Percentiles rank a stretch among this genome's conserved stretches.
Conservation (phyloP, 768 basidiomycete species). For the Pulveroboletus sp. region DNA sequence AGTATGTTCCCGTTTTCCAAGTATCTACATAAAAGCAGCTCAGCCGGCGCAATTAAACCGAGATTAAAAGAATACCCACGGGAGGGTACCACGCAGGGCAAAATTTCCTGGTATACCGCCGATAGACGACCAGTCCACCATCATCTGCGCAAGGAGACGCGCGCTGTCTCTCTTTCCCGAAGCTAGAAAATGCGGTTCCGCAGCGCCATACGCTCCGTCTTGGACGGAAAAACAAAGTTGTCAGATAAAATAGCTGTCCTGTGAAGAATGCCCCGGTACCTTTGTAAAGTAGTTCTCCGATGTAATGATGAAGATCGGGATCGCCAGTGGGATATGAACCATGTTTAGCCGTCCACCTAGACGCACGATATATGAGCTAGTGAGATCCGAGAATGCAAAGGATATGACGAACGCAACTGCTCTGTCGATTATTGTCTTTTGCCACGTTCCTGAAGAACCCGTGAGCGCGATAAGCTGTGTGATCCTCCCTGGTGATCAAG, state of each 20-base stretch:
- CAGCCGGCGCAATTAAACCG: neutral
- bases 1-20: slow-evolving; percentile 86
- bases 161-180: slow-evolving; percentile 90
- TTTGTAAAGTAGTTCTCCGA: slow-evolving; percentile 86
- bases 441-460: slow-evolving; percentile 78
- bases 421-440: slow-evolving; percentile 86
- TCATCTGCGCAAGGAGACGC: slow-evolving; percentile 80
- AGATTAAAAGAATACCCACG: slow-evolving; percentile 46
- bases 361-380: slow-evolving; percentile 18
- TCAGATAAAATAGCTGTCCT: slow-evolving; percentile 1
- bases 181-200: slow-evolving; percentile 81
- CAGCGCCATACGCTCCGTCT: slow-evolving; percentile 76
- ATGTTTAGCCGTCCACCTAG: slow-evolving; percentile 83
- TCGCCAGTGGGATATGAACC: slow-evolving; percentile 86
- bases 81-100: slow-evolving; percentile 81
- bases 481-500: slow-evolving; percentile 57
- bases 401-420: slow-evolving; percentile 65
- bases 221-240: neutral
- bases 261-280: slow-evolving; percentile 40
- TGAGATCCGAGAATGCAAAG: slow-evolving; percentile 6
- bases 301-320: slow-evolving; percentile 81
- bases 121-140: slow-evolving; percentile 72
- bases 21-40: slow-evolving; percentile 45
- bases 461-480: slow-evolving; percentile 90
- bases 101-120: slow-evolving; percentile 63